phyloP scores from a whole-genome alignment of 345 rosid species.

The Draba incana region DNA sequence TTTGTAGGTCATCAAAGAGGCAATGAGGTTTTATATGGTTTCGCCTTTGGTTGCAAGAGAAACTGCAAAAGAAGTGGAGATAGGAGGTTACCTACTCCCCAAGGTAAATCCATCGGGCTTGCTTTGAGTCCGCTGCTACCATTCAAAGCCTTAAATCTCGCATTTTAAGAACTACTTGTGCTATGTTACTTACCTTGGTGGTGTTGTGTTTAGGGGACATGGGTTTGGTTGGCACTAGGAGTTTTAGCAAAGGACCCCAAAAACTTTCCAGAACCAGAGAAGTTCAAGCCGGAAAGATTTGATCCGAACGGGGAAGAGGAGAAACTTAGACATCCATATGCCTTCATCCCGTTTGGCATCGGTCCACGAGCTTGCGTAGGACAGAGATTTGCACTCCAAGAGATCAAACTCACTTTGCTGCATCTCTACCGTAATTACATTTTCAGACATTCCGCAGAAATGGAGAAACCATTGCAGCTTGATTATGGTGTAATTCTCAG shows the following conservation, averaged over 20 bases:
- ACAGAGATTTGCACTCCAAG: conserved; percentile 76
- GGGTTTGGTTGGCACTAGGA: conserved; percentile 94
- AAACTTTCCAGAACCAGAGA: conserved; percentile 85
- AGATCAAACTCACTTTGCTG: conserved; percentile 73
- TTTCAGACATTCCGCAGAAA: conserved; percentile 73
- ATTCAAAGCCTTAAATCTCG: neutral
- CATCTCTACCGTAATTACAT: conserved; percentile 64
- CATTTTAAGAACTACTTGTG: neutral
- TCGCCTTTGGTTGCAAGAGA: conserved; percentile 89
- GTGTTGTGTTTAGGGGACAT: conserved; percentile 63
- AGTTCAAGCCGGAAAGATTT: conserved; percentile 84
- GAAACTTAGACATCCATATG: conserved; percentile 77
- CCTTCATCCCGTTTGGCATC: conserved; percentile 85
- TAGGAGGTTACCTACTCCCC: conserved; percentile 84
- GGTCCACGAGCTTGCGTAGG: conserved; percentile 96
- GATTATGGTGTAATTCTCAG: conserved; percentile 80
- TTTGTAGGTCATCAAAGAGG: conserved; percentile 79
- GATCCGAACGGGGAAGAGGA: conserved; percentile 82
- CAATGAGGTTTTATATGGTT: conserved; percentile 80
- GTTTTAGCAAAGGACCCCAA: conserved; percentile 88
- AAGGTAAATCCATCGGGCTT: conserved; percentile 51
- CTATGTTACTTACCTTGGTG: neutral
- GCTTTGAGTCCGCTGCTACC: neutral
- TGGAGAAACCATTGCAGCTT: conserved; percentile 84
- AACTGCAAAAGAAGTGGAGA: conserved; percentile 73